Conservation (phyloP, 345 rosid species). For the Camelina laxa region DNA sequence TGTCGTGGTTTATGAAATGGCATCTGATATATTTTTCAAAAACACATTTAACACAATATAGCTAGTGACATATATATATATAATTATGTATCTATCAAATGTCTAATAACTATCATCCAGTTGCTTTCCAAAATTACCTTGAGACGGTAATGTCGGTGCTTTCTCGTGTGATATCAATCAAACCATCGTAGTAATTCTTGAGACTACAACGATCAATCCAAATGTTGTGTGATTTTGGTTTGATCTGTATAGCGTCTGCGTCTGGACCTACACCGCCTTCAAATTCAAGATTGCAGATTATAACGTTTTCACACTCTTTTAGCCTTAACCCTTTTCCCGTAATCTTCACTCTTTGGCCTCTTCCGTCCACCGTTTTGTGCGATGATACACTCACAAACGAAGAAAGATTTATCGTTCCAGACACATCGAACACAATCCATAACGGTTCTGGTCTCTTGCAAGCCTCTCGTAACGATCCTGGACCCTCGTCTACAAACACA, state of each 20-base stretch:
- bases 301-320: slow-evolving; percentile 84
- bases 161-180: slow-evolving; percentile 91
- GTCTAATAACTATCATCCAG: no score
- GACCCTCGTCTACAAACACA: slow-evolving; percentile 77
- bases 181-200: slow-evolving; percentile 81
- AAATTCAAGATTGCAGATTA: slow-evolving; percentile 83
- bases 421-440: slow-evolving; percentile 85
- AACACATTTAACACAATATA: neutral
- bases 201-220: slow-evolving; percentile 97
- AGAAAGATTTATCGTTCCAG: slow-evolving; percentile 73
- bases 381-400: slow-evolving; percentile 77
- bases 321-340: slow-evolving; percentile 91
- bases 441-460: slow-evolving; percentile 79
- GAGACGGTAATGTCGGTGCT: slow-evolving; percentile 94
- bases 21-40: slow-evolving; percentile 56
- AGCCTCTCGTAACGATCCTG: slow-evolving; percentile 83
- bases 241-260: slow-evolving; percentile 93
- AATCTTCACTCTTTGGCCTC: slow-evolving; percentile 82
- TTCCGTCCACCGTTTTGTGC: slow-evolving; percentile 92
- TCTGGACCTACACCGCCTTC: slow-evolving; percentile 89
- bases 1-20: slow-evolving; percentile 79
- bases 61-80: neutral
- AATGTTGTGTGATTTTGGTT: slow-evolving; percentile 83
- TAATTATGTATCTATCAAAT: neutral
- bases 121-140: slow-evolving; percentile 45